Evolutionary conservation across 2,329 filamentous ascomycete genomes (phyloP).

Genomic region (Tolypocladium inflatum): DNA sequence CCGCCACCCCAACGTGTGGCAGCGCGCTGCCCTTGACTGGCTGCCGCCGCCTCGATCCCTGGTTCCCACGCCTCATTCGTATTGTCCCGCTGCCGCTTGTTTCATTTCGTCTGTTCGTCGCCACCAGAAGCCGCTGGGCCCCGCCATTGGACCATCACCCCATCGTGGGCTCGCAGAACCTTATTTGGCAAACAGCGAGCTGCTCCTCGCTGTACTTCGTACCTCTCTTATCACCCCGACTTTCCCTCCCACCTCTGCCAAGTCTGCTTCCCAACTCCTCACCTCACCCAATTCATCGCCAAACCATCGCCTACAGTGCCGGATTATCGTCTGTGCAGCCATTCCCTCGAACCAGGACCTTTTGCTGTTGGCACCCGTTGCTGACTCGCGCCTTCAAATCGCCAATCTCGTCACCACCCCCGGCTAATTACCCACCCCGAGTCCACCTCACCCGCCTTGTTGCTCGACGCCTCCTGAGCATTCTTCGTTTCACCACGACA

Average conservation of each 20-base stretch:
- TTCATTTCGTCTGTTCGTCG: background rate
- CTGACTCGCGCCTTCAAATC: background rate
- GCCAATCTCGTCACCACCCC: background rate
- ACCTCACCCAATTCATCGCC: background rate
- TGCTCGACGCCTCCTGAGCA: background rate
- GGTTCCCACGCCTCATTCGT: background rate
- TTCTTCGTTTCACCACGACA: background rate
- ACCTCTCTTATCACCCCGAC: background rate
- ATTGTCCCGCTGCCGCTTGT: background rate
- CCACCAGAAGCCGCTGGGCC: background rate
- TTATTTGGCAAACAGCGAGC: background rate
- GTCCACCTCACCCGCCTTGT: background rate
- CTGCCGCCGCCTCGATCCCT: background rate
- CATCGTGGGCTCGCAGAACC: background rate
- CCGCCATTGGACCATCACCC: background rate
- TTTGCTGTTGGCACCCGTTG: background rate
- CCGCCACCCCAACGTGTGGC: background rate
- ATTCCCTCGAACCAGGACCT: background rate
- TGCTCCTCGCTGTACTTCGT: background rate
- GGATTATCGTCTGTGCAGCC: background rate
- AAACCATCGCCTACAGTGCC: background rate
- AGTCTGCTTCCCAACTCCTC: background rate
- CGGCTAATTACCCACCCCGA: background rate
- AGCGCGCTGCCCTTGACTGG: background rate
- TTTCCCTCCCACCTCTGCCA: background rate